These are phyloP conservation scores for Mucuna pruriens DNA, from an alignment of 306 rosid species.

Conservation along the genomic window DNA sequence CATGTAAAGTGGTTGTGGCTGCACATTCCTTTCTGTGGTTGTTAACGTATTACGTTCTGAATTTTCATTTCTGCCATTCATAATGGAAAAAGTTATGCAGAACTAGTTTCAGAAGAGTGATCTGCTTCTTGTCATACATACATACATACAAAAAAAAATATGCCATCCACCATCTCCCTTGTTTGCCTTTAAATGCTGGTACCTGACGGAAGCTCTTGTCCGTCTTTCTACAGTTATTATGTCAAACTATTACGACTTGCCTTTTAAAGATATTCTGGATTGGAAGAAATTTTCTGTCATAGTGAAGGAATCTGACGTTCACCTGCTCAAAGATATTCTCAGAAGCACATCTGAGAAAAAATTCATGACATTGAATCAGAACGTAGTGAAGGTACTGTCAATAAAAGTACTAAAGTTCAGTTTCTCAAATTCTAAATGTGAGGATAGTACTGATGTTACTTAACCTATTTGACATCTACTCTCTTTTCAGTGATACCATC, in stretches of 20 bases:
- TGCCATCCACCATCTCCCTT: background rate
- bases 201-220: conserved; percentile 17
- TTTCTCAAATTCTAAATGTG: background rate
- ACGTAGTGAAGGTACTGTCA: conserved; percentile 38
- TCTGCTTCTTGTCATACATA: background rate
- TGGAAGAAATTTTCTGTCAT: conserved; percentile 45
- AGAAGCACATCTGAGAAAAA: conserved; percentile 10
- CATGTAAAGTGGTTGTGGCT: background rate
- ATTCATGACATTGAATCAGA: conserved; percentile 26
- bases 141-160: too few relatives aligned
- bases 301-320: conserved; percentile 36
- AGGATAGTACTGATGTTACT: conserved; percentile 8
- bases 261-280: conserved; percentile 45
- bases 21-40: background rate
- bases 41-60: background rate
- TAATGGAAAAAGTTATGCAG: background rate
- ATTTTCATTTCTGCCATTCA: conserved; percentile 6
- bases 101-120: background rate
- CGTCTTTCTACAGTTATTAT: conserved; percentile 43
- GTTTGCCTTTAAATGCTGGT: background rate
- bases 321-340: conserved; percentile 32
- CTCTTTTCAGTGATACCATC: background rate
- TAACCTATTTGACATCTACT: background rate
- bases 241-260: conserved; percentile 37
- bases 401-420: background rate